Evolutionary conservation across 176 grass and related monocot genomes (phyloP).

Genomic region (Aegilops tauschii): DNA sequence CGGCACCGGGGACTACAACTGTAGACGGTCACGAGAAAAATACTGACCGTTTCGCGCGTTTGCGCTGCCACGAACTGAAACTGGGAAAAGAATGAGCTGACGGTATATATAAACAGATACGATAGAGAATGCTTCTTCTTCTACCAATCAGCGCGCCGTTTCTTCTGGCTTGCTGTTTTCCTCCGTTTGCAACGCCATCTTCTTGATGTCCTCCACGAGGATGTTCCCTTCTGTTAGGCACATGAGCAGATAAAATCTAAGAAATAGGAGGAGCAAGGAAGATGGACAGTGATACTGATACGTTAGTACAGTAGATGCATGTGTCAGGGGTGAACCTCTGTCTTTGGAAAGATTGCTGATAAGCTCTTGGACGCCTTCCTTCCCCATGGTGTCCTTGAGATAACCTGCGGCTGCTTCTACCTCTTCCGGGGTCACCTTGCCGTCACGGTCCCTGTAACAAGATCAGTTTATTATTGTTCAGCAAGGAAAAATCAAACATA

Average conservation of each 20-base stretch:
- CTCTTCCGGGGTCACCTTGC: conserved; percentile 95
- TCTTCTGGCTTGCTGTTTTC: conserved; percentile 47
- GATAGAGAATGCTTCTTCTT: not conserved
- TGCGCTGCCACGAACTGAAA: not conserved
- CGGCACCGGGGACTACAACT: not conserved
- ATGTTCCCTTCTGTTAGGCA: conserved; percentile 84
- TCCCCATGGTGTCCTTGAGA: conserved; percentile 80
- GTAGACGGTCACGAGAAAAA: conserved; percentile 15
- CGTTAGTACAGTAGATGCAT: not conserved
- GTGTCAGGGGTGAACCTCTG: conserved; percentile 43
- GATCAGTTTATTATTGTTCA: not conserved
- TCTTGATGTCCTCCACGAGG: conserved; percentile 96
- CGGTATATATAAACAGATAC: not conserved
- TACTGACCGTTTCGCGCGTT: conserved; percentile 1
- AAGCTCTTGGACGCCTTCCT: conserved; percentile 73
- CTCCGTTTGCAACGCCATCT: conserved; percentile 58
- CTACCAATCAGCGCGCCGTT: not conserved
- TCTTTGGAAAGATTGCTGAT: conserved; percentile 94
- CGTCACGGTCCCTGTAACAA: conserved; percentile 69
- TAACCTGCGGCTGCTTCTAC: conserved; percentile 82
- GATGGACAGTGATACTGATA: not conserved
- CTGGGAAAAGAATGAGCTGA: not conserved
- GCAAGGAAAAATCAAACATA: not conserved
- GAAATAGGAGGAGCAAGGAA: not conserved
- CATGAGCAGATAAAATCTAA: conserved; percentile 9